phyloP scores from a whole-genome alignment of 192 early-diverging fungal species.

The Diversispora epigaea region DNA sequence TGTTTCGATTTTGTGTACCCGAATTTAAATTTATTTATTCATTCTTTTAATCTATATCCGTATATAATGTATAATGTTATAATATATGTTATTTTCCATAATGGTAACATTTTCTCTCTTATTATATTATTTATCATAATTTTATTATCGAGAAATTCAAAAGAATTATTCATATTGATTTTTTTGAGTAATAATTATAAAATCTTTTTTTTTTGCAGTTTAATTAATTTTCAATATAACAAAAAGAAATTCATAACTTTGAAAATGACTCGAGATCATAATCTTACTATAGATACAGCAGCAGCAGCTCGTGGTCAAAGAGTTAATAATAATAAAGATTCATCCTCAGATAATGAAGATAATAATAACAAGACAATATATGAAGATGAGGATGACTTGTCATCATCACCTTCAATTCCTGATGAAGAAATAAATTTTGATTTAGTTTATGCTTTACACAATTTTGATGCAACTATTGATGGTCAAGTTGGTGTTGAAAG shows the following conservation, averaged over 20 bases:
- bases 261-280: conserved; percentile 17
- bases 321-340: not conserved
- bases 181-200: no score
- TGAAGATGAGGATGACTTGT: conserved; percentile 44
- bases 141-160: no score
- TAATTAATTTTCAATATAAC: no score
- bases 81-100: no score
- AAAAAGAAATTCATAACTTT: not conserved
- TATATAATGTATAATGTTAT: no score
- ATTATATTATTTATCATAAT: no score
- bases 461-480: conserved; percentile 82
- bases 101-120: no score
- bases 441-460: conserved; percentile 82
- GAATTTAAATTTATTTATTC: no score
- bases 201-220: no score
- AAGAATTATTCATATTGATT: no score
- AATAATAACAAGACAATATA: conserved; percentile 25
- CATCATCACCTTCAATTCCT: conserved; percentile 49
- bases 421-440: conserved; percentile 71
- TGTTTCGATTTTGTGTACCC: no score
- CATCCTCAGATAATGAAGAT: conserved; percentile 36
- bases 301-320: conserved; percentile 19
- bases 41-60: no score
- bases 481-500: conserved; percentile 83
- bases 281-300: conserved; percentile 25